Percentiles rank a stretch among this genome's conserved stretches.
Evolutionary conservation across 2,329 filamentous ascomycete genomes (phyloP).

Genomic region (Tolypocladium pustulatum): DNA sequence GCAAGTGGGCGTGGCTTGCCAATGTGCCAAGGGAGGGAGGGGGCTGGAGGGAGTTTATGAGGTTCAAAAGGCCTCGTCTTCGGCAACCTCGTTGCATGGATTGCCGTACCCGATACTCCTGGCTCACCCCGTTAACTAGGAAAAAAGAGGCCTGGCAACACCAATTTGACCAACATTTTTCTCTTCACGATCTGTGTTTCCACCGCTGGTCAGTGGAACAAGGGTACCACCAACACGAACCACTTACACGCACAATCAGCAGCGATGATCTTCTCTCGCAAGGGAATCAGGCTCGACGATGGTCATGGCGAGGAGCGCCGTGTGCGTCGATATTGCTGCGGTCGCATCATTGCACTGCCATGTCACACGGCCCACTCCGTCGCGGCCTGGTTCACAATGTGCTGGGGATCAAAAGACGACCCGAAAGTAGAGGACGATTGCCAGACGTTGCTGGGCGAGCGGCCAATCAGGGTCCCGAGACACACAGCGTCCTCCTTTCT

Average conservation of each 20-base stretch:
- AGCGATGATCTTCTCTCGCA: background rate
- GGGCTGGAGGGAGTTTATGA: background rate
- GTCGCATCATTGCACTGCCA: background rate
- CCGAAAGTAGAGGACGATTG: conserved; percentile 4
- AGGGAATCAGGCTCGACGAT: conserved; percentile 18
- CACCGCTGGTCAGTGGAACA: background rate
- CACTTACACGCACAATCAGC: background rate
- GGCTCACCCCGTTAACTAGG: background rate
- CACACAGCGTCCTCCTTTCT: conserved; percentile 31
- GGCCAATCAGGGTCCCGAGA: conserved; percentile 16
- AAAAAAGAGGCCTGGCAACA: background rate
- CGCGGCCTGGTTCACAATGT: conserved; percentile 3
- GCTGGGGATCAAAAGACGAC: conserved; percentile 1
- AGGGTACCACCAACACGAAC: background rate
- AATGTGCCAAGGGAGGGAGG: background rate
- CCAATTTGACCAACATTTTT: background rate
- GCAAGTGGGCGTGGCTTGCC: background rate
- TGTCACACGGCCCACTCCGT: background rate
- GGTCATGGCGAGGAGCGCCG: conserved; percentile 20
- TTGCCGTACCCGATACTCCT: background rate
- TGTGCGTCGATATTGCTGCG: background rate
- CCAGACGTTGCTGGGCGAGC: conserved; percentile 1
- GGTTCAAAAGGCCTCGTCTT: background rate
- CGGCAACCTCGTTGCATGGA: background rate
- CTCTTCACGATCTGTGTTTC: background rate